Evolutionary conservation across 768 basidiomycete species (phyloP), one percentile per base, ranked within the genome.

Genomic region (Lyophyllum semitale): DNA sequence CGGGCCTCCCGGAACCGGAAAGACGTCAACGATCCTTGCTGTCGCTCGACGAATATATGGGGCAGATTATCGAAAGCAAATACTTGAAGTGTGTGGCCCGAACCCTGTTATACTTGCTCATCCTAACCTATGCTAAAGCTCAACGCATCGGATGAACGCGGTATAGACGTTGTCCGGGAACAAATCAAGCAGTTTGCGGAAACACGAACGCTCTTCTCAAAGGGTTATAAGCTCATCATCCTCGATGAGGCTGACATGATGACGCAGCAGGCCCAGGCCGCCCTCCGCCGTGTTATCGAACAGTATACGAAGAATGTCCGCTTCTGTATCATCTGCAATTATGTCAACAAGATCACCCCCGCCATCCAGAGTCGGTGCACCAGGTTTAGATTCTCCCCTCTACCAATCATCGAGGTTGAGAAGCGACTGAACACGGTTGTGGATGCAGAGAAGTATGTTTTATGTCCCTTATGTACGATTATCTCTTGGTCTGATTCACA

Each of bases 181-280:
- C 95, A 98, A 77, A 95, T 99, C 70, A 99, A 98, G 70, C 94
- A 93, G 66, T 99, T 98, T 63, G 95, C 97, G 1, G 93, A 95
- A 73, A 98, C 95, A 13, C 85, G 94, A 48, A 97, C 94, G 9
- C 73, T 98, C 6, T 89, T 87, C 67, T 85, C 93, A 12, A 95
- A 95, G 65, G 93, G 93, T 17, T 98, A 88, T 83, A 99, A 98
- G 66, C 87, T 99, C 68, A 96, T 99, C 71, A 87, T 99, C 58
- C 84, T 99, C 30, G 97, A 99, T 63, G 97, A 99, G 72, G 97
- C 97, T n/a, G 97, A 99, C 78, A 97, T 97, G 96, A 99, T 99
- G 97, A 99, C 97, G 0, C 89, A 94, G 59, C 89, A 92, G 53
- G 97, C 97, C 1, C 97, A 99, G 68, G 92, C 95, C 3, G 97